These are phyloP conservation scores for Cercospora citrullina DNA, from an alignment of 2,329 filamentous ascomycete genomes.

Conservation along the genomic window DNA sequence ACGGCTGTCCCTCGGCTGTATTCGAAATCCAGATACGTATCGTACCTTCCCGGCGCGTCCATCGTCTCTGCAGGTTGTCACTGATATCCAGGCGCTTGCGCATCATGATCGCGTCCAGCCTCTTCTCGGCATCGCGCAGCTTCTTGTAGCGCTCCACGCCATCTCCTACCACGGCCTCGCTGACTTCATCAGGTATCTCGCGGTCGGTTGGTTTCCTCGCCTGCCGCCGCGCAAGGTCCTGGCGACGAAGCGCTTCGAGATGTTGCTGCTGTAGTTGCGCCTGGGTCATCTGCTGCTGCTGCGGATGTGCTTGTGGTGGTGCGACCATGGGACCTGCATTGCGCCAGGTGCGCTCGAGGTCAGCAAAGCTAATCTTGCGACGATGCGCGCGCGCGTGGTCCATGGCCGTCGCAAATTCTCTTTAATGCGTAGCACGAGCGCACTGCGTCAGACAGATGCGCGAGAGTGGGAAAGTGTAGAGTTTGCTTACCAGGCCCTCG, in stretches of 20 bases:
- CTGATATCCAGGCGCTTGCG: constrained; percentile 89
- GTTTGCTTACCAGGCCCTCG: constrained; percentile 46
- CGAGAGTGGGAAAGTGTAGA: neutral
- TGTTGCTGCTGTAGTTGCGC: constrained; percentile 50
- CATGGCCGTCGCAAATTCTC: constrained; percentile 16
- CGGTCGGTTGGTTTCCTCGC: constrained; percentile 92
- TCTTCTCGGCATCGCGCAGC: constrained; percentile 81
- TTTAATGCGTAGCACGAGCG: neutral
- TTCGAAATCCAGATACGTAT: constrained; percentile 94
- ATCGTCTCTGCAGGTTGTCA: constrained; percentile 70
- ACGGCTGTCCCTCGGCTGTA: constrained; percentile 88
- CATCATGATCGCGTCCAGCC: constrained; percentile 88
- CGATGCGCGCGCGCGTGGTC: constrained; percentile 30
- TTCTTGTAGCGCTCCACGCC: constrained; percentile 79
- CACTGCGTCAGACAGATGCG: neutral
- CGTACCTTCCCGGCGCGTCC: constrained; percentile 61
- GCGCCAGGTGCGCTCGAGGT: constrained; percentile 49
- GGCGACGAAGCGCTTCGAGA: constrained; percentile 43
- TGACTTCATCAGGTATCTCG: constrained; percentile 79
- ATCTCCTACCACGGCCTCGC: constrained; percentile 81
- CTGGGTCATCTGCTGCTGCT: constrained; percentile 50
- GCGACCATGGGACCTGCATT: constrained; percentile 48
- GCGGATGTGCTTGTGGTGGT: constrained; percentile 34
- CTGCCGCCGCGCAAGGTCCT: constrained; percentile 68
- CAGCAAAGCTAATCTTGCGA: constrained; percentile 51